phyloP scores from a whole-genome alignment of 805 yeast genomes.

The Candida glaebosa region DNA sequence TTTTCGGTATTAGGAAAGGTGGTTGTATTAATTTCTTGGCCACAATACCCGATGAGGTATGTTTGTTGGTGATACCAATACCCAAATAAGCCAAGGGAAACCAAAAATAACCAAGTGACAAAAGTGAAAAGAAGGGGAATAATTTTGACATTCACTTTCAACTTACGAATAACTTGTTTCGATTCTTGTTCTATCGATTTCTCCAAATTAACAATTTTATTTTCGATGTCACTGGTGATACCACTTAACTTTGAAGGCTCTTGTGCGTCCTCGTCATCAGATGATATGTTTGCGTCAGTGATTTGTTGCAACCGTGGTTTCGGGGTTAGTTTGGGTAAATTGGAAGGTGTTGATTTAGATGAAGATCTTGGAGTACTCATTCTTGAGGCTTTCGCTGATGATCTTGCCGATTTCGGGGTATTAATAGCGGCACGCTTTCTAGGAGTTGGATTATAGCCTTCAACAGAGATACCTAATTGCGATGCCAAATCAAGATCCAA shows the following conservation, averaged over 20 bases:
- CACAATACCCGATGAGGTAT: slow-evolving; percentile 70
- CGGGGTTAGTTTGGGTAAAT: slow-evolving; percentile 9
- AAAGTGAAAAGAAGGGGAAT: slow-evolving; percentile 11
- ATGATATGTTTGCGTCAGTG: background rate
- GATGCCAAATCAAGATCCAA: slow-evolving; percentile 29
- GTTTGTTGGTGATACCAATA: slow-evolving; percentile 67
- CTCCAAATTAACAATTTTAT: slow-evolving; percentile 6
- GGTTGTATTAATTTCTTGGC: slow-evolving; percentile 49
- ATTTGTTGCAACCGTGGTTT: slow-evolving; percentile 16
- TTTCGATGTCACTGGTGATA: slow-evolving; percentile 10
- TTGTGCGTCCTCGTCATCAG: slow-evolving; percentile 7
- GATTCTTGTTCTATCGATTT: slow-evolving; percentile 8
- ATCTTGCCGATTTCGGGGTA: slow-evolving; percentile 4
- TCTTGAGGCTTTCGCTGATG: slow-evolving; percentile 1
- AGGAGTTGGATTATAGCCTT: slow-evolving; percentile 16
- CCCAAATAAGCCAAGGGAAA: slow-evolving; percentile 37
- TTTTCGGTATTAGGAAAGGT: slow-evolving; percentile 31
- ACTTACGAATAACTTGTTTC: slow-evolving; percentile 8
- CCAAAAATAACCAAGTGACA: slow-evolving; percentile 31
- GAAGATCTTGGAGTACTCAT: slow-evolving; percentile 2
- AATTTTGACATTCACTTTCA: slow-evolving; percentile 1
- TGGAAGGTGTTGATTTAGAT: slow-evolving; percentile 3
- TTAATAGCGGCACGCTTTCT: background rate
- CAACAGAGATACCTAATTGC: slow-evolving; percentile 25
- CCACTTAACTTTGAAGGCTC: slow-evolving; percentile 10